Base-by-base conservation (phyloP, 2,329 filamentous ascomycete genomes). In the Pseudocercospora fijiensis region DNA sequence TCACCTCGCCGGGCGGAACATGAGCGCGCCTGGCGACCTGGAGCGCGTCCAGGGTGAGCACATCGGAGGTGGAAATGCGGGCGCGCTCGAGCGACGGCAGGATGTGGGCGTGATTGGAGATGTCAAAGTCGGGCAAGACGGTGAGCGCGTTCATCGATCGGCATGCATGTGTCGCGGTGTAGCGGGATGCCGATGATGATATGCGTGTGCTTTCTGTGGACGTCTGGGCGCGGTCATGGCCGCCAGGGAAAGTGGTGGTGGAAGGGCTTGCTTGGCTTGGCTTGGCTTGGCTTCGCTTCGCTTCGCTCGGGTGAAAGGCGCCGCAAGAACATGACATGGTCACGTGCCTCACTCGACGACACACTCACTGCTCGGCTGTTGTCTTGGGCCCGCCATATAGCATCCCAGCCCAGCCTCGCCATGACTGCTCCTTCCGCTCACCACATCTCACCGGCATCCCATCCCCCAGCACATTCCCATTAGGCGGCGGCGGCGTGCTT, bases 11-110 rank as follows among this genome's bases (percentile, higher is more conserved):
- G 7, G 94, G 82, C 2, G 94, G 92, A 18, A 96, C 82, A 67
- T 89, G 88, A 57, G 92, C 93, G 76, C 91, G 89, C 80, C 90
- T 95, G 62, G 92, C 92, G 68, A 98, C 86, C 73, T 96, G 90
- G 65, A 88, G 83, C 3, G 88, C 84, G 73, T 96, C 91, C 66
- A 96, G 87, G 2, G 91, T 91, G 72, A 99, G 84, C 56, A 99
- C 85, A 76, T 99, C 95, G 71, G 87, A 88, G 30, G 90, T 90
- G 26, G 90, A 90, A 74, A 99, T 82, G 58, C 84, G 82, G 71
- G 90, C 87, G 75, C 86, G 86, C 79, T 98, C 94, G 61, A 98
- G 85, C 22, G 87, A 86, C 2, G 91, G 88, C 30, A 97, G 79
- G 53, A 97, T 87, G 73, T 90, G 87, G 47, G 88, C 83, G 79